Base-by-base conservation (phyloP, 345 rosid species). In the Barbarea vulgaris region DNA sequence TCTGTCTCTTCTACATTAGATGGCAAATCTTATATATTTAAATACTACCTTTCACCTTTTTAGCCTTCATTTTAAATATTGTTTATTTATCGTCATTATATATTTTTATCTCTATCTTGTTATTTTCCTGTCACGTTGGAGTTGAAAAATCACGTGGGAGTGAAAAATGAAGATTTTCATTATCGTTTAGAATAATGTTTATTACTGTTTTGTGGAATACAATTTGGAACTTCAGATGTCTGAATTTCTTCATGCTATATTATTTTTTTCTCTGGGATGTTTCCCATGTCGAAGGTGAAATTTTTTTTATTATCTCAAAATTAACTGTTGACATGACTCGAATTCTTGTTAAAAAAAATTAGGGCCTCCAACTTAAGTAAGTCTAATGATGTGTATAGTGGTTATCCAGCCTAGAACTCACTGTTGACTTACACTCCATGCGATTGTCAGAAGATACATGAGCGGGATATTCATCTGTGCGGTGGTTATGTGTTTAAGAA, bases 1-100 rank as follows among this genome's bases (percentile, higher is more conserved):
- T 41, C 63, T 14, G 5, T 53, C 25, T 64, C 77, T 51, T 5
- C 15, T 18, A 24, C 27, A 7, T 24, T 24, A 47, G 33, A 66
- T 21, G 18, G 24, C 31, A 70, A 48, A 31, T 70, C 47, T 31
- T 21, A 14, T 34, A 15, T 24, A 44, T 31, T 27, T 27, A 27
- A 51, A 54, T 67, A 39, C 33, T 56, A 41, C 6, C 25, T 73
- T 65, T 64, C 59, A 74, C 59, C 17, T 31, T 27, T 73, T 9
- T 28, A 56, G 27, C 57, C 31, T 74, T 47, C 58, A 33, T 24
- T 44, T n/a, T 21, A 52, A 14, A 30, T 31, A 61, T 14, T 55
- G 21, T 65, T 56, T 33, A 44, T 33, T 63, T 30, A 30, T 24
- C 56, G n/a, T 44, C 64, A 56, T 33, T 47, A 46, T 25, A 44